Percentiles rank a stretch among this genome's conserved stretches.
Conservation (phyloP, 2,329 filamentous ascomycete species). For the Septoria linicola region DNA sequence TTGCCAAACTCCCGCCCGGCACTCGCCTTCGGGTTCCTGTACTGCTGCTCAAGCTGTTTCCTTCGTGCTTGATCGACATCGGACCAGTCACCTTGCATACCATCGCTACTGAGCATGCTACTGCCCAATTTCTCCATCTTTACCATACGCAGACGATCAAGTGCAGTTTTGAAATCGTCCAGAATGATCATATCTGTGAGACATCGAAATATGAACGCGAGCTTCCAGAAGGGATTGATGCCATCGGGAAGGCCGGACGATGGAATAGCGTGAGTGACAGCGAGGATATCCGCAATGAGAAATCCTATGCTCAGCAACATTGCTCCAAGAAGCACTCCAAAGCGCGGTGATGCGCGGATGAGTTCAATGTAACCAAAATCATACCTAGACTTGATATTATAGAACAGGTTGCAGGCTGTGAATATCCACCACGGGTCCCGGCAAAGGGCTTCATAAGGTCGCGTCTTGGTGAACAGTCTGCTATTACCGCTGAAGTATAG, state of each 20-base stretch:
- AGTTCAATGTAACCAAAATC: constrained; percentile 57
- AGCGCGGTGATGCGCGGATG: constrained; percentile 61
- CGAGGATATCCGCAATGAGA: constrained; percentile 60
- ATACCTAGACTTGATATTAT: constrained; percentile 63
- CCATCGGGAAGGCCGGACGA: constrained; percentile 45
- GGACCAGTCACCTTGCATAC: constrained; percentile 30
- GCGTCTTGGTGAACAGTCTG: constrained; percentile 53
- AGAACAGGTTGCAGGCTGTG: constrained; percentile 59
- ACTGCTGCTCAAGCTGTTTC: constrained; percentile 23
- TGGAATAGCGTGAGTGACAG: constrained; percentile 50
- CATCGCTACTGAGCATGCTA: constrained; percentile 26
- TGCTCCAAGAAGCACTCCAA: constrained; percentile 60
- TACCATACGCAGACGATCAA: constrained; percentile 49
- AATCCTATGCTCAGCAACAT: constrained; percentile 63
- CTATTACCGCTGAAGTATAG: constrained; percentile 53
- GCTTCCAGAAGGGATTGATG: constrained; percentile 67
- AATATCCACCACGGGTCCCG: constrained; percentile 70
- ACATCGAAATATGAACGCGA: constrained; percentile 65
- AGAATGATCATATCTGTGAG: constrained; percentile 65
- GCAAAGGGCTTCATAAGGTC: constrained; percentile 61
- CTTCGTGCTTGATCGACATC: constrained; percentile 28
- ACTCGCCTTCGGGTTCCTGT: constrained; percentile 5
- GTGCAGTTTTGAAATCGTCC: constrained; percentile 65
- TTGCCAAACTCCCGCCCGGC: constrained; percentile 6
- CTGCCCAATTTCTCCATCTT: constrained; percentile 41